phyloP scores from a whole-genome alignment of 805 yeast species.

The Saccharomycopsis javanensis region DNA sequence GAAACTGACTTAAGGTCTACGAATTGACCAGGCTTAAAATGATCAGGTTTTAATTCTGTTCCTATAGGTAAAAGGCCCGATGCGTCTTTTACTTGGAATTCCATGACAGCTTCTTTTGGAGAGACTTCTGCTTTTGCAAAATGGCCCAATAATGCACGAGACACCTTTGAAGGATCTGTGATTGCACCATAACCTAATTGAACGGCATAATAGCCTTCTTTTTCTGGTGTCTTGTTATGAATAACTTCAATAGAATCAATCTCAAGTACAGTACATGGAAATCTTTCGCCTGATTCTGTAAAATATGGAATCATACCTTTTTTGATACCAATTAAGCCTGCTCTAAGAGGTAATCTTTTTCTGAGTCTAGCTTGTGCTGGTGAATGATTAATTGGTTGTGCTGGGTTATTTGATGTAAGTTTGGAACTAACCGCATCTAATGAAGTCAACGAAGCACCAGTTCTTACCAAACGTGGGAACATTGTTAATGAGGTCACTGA shows the following conservation, averaged over 20 bases:
- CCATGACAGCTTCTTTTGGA: constrained; percentile 68
- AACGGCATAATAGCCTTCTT: constrained; percentile 77
- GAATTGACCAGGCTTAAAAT: constrained; percentile 70
- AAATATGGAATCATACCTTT: constrained; percentile 87
- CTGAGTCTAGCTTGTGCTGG: constrained; percentile 61
- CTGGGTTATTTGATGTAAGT: neutral
- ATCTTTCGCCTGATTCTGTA: constrained; percentile 55
- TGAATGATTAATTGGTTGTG: constrained; percentile 38
- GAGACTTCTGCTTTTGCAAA: constrained; percentile 71
- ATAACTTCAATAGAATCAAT: constrained; percentile 83
- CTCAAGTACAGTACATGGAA: constrained; percentile 82
- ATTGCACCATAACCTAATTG: constrained; percentile 72
- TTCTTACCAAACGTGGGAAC: constrained; percentile 25
- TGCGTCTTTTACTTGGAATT: constrained; percentile 67
- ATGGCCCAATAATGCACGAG: constrained; percentile 62
- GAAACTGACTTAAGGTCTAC: constrained; percentile 73
- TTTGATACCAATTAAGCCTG: constrained; percentile 79
- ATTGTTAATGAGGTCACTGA: neutral
- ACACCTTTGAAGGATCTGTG: constrained; percentile 49
- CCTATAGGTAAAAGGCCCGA: constrained; percentile 67
- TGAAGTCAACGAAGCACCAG: constrained; percentile 30
- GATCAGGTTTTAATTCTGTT: constrained; percentile 70
- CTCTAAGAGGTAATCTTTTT: constrained; percentile 62
- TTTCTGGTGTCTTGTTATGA: constrained; percentile 55
- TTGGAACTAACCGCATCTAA: constrained; percentile 25